Evolutionary conservation across 805 yeast genomes (phyloP), one percentile per base, ranked within the genome.

Genomic region (Cyberlindnera americana): DNA sequence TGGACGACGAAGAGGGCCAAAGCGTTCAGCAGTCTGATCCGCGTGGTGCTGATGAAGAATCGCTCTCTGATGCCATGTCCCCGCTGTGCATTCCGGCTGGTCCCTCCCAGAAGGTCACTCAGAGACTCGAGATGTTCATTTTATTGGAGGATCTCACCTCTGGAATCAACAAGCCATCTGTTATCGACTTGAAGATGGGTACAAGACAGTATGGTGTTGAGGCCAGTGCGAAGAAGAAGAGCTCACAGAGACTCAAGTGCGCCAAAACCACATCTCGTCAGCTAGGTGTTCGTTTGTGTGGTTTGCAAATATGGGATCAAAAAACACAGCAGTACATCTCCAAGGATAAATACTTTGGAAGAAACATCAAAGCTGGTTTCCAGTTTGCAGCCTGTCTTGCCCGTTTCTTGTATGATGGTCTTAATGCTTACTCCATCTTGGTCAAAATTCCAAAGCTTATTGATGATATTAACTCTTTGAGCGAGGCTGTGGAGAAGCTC

Each of bases 171-270:
- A 75, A 75, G 48, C 97, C 99, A 1, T 90, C 96, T 58, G 98
- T 91, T 0, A 66, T 93, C 35, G 99, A 93, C 63, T 69, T 93
- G 52, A 93, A 93, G 59, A 93, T 93, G 98, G 99, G 99, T 1
- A 91, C 99, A 0, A 72, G 99, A 43, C 99, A 93, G 62, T 93
- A 93, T 55, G 99, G 99, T 9, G 83, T 91, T n/a, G 95, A 89
- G 48, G 97, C 98, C 0, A 70, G 72, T 6, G 60, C 64, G 12
- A 65, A 78, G 35, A 93, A 93, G 62, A 83, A 80, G 55, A 58
- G 65, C 34, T 86, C 96, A 1, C 99, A 93, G 64, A 65, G 86
- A 24, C 70, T 70, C 39, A 93, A 93, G 62, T 93, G 99, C 61
- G 65, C 72, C 3, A 63, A 69, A 40, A 91, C 98, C 0, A 91